Base-by-base conservation (phyloP, 768 basidiomycete species). In the Lanmaoa rubissima region DNA sequence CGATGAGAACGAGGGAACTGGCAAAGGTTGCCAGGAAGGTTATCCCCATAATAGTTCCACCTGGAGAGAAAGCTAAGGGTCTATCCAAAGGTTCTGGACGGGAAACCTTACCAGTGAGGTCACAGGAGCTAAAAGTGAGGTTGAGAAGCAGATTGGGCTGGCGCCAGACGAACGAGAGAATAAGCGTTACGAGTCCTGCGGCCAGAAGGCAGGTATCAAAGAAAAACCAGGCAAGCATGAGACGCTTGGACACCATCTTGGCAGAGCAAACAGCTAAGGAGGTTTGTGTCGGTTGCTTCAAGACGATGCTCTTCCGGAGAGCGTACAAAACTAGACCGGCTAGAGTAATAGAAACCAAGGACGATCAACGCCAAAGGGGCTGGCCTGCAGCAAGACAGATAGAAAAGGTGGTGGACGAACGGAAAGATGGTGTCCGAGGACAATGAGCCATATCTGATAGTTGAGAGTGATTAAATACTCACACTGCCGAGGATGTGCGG, bases 81-180 rank as follows among this genome's bases (percentile, higher is more conserved):
- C 38, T 38, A 4, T 5, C 19, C 21, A 46, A 35, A 50, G 51
- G 51, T 9, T 31, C 26, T n/a, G 11, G 11, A 35, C 47, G 26
- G 51, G 26, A 38, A 43, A 19, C 72, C 82, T 66, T 65, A 88
- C 92, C 80, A 31, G 78, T 82, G 40, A 92, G 75, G 61, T 89
- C 80, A 46, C 75, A 63, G 14, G 71, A 62, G 57, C 78, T 81
- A 49, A 94, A 72, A 34, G 88, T 82, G 76, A 92, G 77, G 68
- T 92, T 91, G 72, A 88, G 75, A 55, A 94, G 73, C n/a, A 88
- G 67, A 64, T 89, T 80, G 9, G 84, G 79, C 43, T 76, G 73
- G 51, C 83, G 79, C 88, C 89, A 94, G 36, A 88, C 66, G 54
- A 93, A 73, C 17, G 90, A 88, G 47, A 92, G 74, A 41, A 79